Base-by-base conservation (phyloP, 2,329 filamentous ascomycete species). In the Didymella segeticola region DNA sequence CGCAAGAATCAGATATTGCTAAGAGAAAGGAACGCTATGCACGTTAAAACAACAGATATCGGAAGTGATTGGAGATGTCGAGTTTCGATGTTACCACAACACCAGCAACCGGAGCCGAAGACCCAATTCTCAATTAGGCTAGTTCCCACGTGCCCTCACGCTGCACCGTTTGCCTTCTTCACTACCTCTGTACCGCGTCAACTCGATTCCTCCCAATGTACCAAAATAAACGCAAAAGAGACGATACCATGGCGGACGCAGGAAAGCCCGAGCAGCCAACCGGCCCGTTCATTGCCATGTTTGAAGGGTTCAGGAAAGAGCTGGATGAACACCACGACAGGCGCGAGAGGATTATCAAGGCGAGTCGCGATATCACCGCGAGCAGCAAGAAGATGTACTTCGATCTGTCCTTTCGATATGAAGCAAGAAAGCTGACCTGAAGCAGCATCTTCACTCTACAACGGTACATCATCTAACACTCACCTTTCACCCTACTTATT, bases 291-390 rank as follows among this genome's bases (percentile, higher is more conserved):
- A 72, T 83, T 56, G 72, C 87, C 61, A 92, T 98, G 83, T 99
- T 99, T 73, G 89, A 91, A 74, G 78, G 75, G 7, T 96, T 98
- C 73, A 88, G 93, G 45, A 83, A 89, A 67, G 93, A 97, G 76
- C 82, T 99, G 23, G 95, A 99, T 70, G 86, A 95, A 76, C 93
- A 98, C 72, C 91, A 99, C 75, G 95, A 98, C 76, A 88, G 95
- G 14, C 85, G 92, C 51, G 93, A 97, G 78, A 86, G 89, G 47
- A 86, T 96, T 63, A 90, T 96, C 70, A 99, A 98, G 79, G 89
- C 88, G 2, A 96, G 91, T 8, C 83, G 93, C 58, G 95, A 99
- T 74, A 90, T 99, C 53, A 99, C 95, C 6, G 92, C 91, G 0
- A 81, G 92, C 47, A 96, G 91, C 77, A 99, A 99, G 82, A 99